Base-by-base conservation (phyloP, 495 filamentous ascomycete genomes). In the Bathelium albidoporum region DNA sequence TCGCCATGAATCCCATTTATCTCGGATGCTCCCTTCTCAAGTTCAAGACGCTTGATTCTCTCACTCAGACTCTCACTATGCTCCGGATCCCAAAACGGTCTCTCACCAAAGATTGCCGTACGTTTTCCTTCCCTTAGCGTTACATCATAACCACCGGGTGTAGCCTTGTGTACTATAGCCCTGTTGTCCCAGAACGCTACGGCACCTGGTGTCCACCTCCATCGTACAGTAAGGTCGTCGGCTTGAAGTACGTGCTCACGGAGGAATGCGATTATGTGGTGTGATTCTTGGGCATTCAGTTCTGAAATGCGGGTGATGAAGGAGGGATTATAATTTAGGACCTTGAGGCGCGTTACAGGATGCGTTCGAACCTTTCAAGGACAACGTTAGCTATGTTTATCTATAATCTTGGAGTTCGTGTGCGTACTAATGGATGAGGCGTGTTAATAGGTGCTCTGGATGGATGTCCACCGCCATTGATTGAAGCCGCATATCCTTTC, bases 331-430 rank as follows among this genome's bases (percentile, higher is more conserved):
- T 68, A 65, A 65, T 76, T 78, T 20, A 82, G 43, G n/a, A 70
- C 65, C 70, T 81, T 81, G 73, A 72, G 74, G 7, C 75, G 73
- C 1, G 80, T 82, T 0, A 79, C 77, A 0, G 79, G 79, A 65
- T 81, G 75, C 4, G 80, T 81, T 41, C 79, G 74, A 24, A 81
- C 66, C 20, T 76, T 73, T 58, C 74, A 73, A 67, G 77, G 73
- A 34, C 64, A 62, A 29, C 72, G 71, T 60, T 67, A 45, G 65
- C 76, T 72, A 41, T 71, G 62, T 16, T 7, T 9, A 2, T 55
- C 7, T n/a, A 20, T 20, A 16, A 65, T 67, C 72, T 66, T 70
- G 22, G 66, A 59, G 66, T 77, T 75, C 1, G 73, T 62, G 4
- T 59, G 5, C 59, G 28, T 60, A 62, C 41, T 45, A 62, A 29